Percentiles rank a stretch among this genome's conserved stretches.
phyloP scores from a whole-genome alignment of 176 grass and related monocot species.

The Rhipidocladum racemiflorum region DNA sequence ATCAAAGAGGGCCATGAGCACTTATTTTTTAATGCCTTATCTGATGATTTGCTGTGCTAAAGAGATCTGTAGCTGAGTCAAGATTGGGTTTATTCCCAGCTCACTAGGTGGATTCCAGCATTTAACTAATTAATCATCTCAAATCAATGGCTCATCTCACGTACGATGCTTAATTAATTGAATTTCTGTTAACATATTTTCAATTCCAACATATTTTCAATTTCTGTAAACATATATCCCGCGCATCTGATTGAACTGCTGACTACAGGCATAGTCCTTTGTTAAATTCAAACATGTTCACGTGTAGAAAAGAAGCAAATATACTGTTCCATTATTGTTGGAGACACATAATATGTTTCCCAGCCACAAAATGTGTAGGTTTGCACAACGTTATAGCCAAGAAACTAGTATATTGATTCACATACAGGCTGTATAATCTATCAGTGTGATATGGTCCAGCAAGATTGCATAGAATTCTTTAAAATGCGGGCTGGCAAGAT shows the following conservation, averaged over 20 bases:
- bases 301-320: too few relatives aligned
- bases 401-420: background rate
- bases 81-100: slow-evolving; percentile 1
- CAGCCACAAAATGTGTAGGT: background rate
- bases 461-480: too few relatives aligned
- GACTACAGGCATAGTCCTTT: too few relatives aligned
- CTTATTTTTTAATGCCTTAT: background rate
- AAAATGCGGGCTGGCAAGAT: too few relatives aligned
- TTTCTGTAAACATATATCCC: too few relatives aligned
- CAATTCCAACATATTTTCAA: too few relatives aligned
- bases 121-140: background rate
- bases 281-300: too few relatives aligned
- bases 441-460: too few relatives aligned
- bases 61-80: slow-evolving; percentile 19
- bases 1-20: background rate
- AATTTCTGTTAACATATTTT: too few relatives aligned
- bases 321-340: background rate
- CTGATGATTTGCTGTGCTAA: slow-evolving; percentile 24
- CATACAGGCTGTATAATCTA: too few relatives aligned
- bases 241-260: too few relatives aligned
- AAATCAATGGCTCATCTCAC: background rate
- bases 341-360: slow-evolving; percentile 1
- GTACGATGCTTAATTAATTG: background rate
- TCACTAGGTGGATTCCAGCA: background rate
- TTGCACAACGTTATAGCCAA: slow-evolving; percentile 9